Base-by-base conservation (phyloP, 2,329 filamentous ascomycete genomes). In the Daldinia sp. region DNA sequence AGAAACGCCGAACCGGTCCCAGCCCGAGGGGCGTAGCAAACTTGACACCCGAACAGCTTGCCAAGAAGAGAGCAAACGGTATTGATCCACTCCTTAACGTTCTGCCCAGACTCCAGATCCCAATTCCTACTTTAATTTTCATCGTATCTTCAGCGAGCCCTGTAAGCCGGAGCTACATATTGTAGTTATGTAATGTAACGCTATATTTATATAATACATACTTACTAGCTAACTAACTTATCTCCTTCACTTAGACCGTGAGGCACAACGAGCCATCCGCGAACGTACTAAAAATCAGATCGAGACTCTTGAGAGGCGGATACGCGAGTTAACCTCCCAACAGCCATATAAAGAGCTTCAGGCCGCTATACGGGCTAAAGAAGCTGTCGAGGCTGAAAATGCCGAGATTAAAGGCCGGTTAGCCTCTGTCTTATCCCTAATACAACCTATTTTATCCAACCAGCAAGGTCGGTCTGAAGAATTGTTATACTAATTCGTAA, bases 341-440 rank as follows among this genome's bases (percentile, higher is more conserved):
- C 90, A 94, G 79, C 93, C 93, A 0, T 94, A 94, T 74, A 90
- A 93, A 77, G 93, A 97, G 77, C 86, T 97, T 20, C 93, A 97
- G 79, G 84, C 88, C 30, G 92, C 89, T 9, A 80, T 95, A 62
- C 85, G 88, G 35, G 90, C 93, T 79, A 94, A 93, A 82, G 92
- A 95, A 76, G 86, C 87, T 13, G 88, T 93, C 60, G 88, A 93
- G 81, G 88, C 88, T 35, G 93, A 97, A 81, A 95, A 96, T 82
- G 87, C 88, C 68, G 92, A 94, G 71, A 90, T 97, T 71, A 90
- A 89, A 75, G 85, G 87, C 76, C 87, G 89, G 35, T 81, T 97
- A 72, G 86, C 88, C 63, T 85, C 86, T 35, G 87, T 93, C 42
- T 80, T 94, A 77, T 83, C 86, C 72, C 85, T 90, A 76, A 83